Evolutionary conservation across 768 basidiomycete genomes (phyloP), one percentile per base, ranked within the genome.

Genomic region (Cyclocybe aegerita): DNA sequence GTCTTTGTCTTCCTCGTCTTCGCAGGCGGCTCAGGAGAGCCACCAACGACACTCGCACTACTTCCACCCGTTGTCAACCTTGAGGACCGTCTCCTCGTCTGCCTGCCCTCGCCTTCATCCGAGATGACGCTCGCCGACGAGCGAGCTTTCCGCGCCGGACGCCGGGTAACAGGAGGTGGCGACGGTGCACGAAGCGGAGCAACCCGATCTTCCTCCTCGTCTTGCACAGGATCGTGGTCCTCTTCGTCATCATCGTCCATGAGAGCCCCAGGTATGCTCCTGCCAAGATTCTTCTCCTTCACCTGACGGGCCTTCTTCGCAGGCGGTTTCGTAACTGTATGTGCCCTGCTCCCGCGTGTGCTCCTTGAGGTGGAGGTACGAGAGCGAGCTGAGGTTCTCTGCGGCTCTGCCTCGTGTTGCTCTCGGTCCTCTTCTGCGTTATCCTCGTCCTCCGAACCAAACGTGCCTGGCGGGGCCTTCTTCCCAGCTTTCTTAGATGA

Each of bases 51-150:
- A 47, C 66, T 68, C 4, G 59, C 60, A 4, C 59, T 58, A 11
- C 60, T 62, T 23, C 59, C 60, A 4, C 59, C 58, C 9, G 61
- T 62, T 23, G 71, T 65, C 49, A 79, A 50, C 49, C 77, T 70
- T 15, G 76, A 73, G 23, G 77, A 79, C 50, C 77, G 61, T 48
- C 77, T 64, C 51, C 76, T 65, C 5, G 73, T 74, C 55, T 68
- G 66, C 8, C 66, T 55, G 7, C 66, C 70, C 45, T 68, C 70
- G 32, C 46, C 62, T 15, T 70, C 70, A 36, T 70, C 70, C 16
- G 62, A 64, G 44, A 73, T 72, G 14, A 53, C 56, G 3, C 70
- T 65, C 14, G 61, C 52, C 33, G 67, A 65, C 4, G 72, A 66
- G 17, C 71, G 60, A 4, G 56, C 54, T 35, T 65, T 68, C 9